Evolutionary conservation across 345 rosid genomes (phyloP).

Genomic region (Clarkia xantiana): DNA sequence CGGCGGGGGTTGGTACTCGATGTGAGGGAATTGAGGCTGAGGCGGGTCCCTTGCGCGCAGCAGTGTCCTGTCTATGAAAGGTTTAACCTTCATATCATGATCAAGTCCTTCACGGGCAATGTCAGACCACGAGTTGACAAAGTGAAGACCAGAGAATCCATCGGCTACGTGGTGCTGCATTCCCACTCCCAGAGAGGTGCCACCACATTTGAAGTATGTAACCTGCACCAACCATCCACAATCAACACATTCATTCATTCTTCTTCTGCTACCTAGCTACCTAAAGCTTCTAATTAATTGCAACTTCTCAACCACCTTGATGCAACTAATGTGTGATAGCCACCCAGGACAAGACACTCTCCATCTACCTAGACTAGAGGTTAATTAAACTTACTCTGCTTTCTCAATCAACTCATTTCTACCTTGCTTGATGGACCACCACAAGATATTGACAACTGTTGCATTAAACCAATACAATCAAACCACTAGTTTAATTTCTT

Average conservation of each 20-base stretch:
- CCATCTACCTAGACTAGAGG: too few relatives aligned
- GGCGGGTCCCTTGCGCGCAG: conserved; percentile 89
- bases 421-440: too few relatives aligned
- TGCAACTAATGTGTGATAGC: too few relatives aligned
- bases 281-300: too few relatives aligned
- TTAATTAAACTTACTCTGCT: too few relatives aligned
- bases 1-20: conserved; percentile 90
- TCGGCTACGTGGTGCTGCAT: conserved; percentile 95
- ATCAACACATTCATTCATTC: too few relatives aligned
- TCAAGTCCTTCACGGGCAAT: conserved; percentile 89
- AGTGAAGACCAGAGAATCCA: conserved; percentile 92
- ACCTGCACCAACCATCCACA: conserved; percentile 43
- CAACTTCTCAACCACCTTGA: too few relatives aligned
- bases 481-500: too few relatives aligned
- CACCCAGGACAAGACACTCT: neutral
- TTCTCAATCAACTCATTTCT: too few relatives aligned
- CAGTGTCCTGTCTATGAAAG: conserved; percentile 72
- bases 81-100: conserved; percentile 26
- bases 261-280: neutral
- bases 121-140: conserved; percentile 87
- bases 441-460: too few relatives aligned
- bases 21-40: conserved; percentile 49
- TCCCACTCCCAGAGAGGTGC: conserved; percentile 93
- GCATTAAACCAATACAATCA: too few relatives aligned
- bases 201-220: conserved; percentile 83